Base-by-base conservation (phyloP, 2,329 filamentous ascomycete species). In the Fusarium compactum region DNA sequence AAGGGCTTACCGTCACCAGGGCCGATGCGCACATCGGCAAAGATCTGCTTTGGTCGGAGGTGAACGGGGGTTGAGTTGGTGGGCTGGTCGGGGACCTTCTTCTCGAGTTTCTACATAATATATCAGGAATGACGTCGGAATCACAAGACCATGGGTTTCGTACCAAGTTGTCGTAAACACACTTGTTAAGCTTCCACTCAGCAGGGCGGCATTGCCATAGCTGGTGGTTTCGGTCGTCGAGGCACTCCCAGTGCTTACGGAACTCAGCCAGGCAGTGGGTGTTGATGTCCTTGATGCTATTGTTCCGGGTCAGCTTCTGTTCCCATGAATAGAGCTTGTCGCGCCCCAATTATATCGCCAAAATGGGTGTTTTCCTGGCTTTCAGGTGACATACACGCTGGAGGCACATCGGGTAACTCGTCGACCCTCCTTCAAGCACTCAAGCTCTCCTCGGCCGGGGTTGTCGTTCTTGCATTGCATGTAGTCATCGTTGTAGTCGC, bases 381-480 rank as follows among this genome's bases (percentile, higher is more conserved):
- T 41, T 38, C 40, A 32, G 48, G 30, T 20, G 66, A 92, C 92
- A 77, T 91, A 97, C 93, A 99, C 96, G 83, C 94, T 97, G 76
- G 92, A 91, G 64, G 96, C 96, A 86, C 96, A 99, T 84, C 96
- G 90, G 76, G 96, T 99, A 68, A 99, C 96, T 82, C 96, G 93
- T 81, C 96, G 89, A 61, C 96, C 96, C 85, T 99, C 96, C 87
- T 93, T 95, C 88, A 99, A 85, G 84, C 96, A 99, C 75, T 97
- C 93, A 70, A 97, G 82, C 86, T 99, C 96, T 81, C 94, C 96
- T 82, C 89, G 90, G 77, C 96, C 96, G 69, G 93, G 91, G 77
- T 94, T 91, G 84, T 98, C 94, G 75, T 89, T 93, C 91, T 99
- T 99, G 92, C 96, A 99, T 86, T 97, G 93, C 95, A 99, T 99